Evolutionary conservation across 257 asterid genomes (phyloP).

Genomic region (Verbascum thapsus): DNA sequence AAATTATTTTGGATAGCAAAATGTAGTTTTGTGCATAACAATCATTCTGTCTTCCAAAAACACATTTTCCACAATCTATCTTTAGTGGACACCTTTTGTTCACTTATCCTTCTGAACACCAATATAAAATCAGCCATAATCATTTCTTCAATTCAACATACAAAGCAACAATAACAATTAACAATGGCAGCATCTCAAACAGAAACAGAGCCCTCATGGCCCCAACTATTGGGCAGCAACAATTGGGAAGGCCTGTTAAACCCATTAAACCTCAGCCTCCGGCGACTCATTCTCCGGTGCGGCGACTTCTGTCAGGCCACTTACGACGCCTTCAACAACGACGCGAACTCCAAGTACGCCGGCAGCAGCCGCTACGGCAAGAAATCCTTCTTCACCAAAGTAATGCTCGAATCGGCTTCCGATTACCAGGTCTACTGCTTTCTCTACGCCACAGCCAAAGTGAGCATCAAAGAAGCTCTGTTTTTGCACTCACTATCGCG

Average conservation of each 20-base stretch:
- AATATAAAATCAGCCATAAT: too few species aligned
- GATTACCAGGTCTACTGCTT: conserved; percentile 53
- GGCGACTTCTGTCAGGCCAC: conserved; percentile 92
- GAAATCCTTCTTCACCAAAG: conserved; percentile 62
- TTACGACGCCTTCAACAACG: conserved; percentile 90
- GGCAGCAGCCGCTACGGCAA: conserved; percentile 87
- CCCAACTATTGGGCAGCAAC: conserved; percentile 62
- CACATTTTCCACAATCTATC: too few species aligned
- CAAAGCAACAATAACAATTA: background rate
- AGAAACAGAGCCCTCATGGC: conserved; percentile 49
- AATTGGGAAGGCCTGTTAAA: conserved; percentile 71
- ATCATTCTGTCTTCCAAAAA: too few species aligned
- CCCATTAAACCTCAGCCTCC: conserved; percentile 67
- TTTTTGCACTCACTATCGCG: conserved; percentile 65
- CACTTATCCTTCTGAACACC: too few species aligned
- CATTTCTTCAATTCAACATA: too few species aligned
- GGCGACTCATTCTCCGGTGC: conserved; percentile 69
- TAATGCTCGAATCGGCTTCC: conserved; percentile 53
- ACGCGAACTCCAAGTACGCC: conserved; percentile 71
- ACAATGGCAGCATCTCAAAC: conserved; percentile 14
- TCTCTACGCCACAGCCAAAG: conserved; percentile 78
- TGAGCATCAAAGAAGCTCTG: conserved; percentile 47
- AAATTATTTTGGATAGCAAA: too few species aligned
- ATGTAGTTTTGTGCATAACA: too few species aligned
- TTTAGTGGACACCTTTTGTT: too few species aligned